Evolutionary conservation across 1,284 basidiomycete species (phyloP).

Genomic region (Schizopora paradoxa): DNA sequence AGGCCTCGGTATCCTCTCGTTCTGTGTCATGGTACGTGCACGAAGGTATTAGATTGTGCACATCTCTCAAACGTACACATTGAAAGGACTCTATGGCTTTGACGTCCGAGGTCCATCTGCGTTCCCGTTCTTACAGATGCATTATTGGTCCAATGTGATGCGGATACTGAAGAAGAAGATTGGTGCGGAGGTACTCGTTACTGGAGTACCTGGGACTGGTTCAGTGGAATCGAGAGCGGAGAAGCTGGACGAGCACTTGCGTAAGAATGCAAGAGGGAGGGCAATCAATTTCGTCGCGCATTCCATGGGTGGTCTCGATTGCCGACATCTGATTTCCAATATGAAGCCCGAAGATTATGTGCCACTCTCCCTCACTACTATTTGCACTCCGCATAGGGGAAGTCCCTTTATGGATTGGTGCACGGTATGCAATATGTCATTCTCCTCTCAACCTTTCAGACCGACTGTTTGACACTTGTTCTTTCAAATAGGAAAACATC

Average conservation of each 20-base stretch:
- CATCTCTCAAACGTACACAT: not conserved
- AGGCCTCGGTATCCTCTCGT: slow-evolving; percentile 87
- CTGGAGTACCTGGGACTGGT: slow-evolving; percentile 91
- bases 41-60: not conserved
- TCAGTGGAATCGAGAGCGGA: slow-evolving; percentile 84
- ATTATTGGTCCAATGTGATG: slow-evolving; percentile 94
- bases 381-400: slow-evolving; percentile 93
- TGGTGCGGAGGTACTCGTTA: slow-evolving; percentile 92
- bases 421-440: slow-evolving; percentile 51
- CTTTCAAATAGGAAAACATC: slow-evolving; percentile 76
- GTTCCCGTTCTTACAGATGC: slow-evolving; percentile 77
- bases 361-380: slow-evolving; percentile 84
- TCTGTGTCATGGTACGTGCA: slow-evolving; percentile 81
- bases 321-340: slow-evolving; percentile 85
- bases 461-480: not conserved
- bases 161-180: slow-evolving; percentile 78
- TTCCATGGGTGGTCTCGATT: slow-evolving; percentile 97
- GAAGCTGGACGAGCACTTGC: slow-evolving; percentile 72
- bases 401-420: slow-evolving; percentile 99
- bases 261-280: slow-evolving; percentile 59
- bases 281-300: slow-evolving; percentile 93
- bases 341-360: slow-evolving; percentile 80
- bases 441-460: slow-evolving; percentile 2
- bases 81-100: slow-evolving; percentile 88
- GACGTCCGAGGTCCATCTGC: slow-evolving; percentile 76